Evolutionary conservation across 805 yeast genomes (phyloP), one percentile per base, ranked within the genome.

Genomic region (Wickerhamiella occidentalis): DNA sequence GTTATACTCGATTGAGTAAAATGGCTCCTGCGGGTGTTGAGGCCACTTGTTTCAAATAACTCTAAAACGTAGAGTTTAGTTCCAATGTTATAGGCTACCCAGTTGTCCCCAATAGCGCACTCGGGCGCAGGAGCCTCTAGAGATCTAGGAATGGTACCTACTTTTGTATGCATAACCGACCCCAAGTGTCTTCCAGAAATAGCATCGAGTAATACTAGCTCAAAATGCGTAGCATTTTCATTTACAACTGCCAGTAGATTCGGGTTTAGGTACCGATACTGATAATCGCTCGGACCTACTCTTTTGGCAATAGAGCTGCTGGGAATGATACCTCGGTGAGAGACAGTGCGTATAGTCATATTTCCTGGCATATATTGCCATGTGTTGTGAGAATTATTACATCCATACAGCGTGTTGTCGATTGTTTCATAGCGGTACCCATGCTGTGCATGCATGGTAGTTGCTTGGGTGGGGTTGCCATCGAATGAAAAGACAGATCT

Each of bases 211-310:
- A 45, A 19, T 8, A 35, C 19, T 2, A 45, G 11, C 25, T 23
- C 36, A 4, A 21, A 22, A 6, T 25, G 6, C 6, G 48, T 37
- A 6, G 37, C 11, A 15, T 42, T 28, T 13, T 28, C 19, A 13
- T 22, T 22, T 5, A 25, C 23, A n/a, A 37, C 43, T 2, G 33
- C 43, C 6, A 26, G 19, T 4, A 45, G 12, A 25, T 45, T 37
- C 8, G 48, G 48, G 25, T 45, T 45, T n/a, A 45, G 19, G 43
- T 45, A 45, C 29, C 37, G 37, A 37, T 45, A 45, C 9, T 11
- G 18, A 18, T 35, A 36, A 21, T 45, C 48, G 13, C 26, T 26
- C 3, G 30, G 30, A 4, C 45, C 35, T 6, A 42, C 46, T 15
- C 17, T 17, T 15, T 18, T 18, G 18, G 37, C 46, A 13, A 42